Base-by-base conservation (phyloP, 106 monocot genomes). In the Dendrobium chrysotoxum region DNA sequence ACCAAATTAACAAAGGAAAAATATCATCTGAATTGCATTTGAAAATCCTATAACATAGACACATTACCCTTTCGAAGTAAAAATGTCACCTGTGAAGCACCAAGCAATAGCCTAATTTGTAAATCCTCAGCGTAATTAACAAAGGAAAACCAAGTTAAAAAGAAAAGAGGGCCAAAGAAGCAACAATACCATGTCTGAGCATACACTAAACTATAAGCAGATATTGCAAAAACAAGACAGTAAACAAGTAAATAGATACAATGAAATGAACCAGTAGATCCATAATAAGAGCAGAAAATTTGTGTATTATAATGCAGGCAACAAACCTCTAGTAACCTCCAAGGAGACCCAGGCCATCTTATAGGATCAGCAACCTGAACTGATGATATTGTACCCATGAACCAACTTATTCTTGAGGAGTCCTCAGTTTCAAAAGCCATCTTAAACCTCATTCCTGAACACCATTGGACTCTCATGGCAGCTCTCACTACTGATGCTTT, bases 341-440 rank as follows among this genome's bases (percentile, higher is more conserved):
- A 89, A 38, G 83, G 88, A 18, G 88, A 89, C 75, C 83, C 81
- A 45, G 83, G 88, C 88, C 88, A 83, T 21, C 80, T 55, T 0
- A 85, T 16, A 30, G 88, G 80, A 70, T 86, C 86, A 4, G 81
- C 75, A 47, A 81, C 64, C 30, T 85, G 81, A 71, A 84, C 81
- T 12, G 74, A 77, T 6, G 81, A 82, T 53, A 89, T 58, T 0
- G 87, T 87, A 2, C 89, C 89, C 82, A 80, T 85, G 78, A 87
- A 87, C 86, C 86, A 85, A 39, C 82, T 85, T 67, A 87, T 83
- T 80, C 78, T 87, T 2, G 82, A 82, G 30, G 82, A 87, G 72
- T 89, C 85, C 82, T 85, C 89, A 3, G 82, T 82, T 26, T 87
- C 89, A 61, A 89, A 82, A 20, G 85, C 79, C 87, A 89, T 87